phyloP scores from a whole-genome alignment of 768 basidiomycete species.

The Boletus bicolor region DNA sequence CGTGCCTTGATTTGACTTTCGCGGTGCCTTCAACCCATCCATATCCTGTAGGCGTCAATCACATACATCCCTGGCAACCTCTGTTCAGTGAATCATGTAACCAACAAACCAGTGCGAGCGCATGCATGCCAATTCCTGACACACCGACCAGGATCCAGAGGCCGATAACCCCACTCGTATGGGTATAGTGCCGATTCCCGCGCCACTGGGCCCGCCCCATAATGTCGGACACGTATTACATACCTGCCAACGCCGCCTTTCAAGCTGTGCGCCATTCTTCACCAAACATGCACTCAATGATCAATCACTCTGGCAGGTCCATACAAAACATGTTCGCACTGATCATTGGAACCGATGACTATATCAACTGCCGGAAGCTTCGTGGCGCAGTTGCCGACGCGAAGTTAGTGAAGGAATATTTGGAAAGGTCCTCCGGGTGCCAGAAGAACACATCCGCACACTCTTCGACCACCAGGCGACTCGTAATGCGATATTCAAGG shows the following conservation, averaged over 20 bases:
- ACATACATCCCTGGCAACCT: neutral
- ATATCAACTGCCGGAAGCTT: conserved; percentile 30
- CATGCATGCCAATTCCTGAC: neutral
- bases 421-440: conserved; percentile 32
- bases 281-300: neutral
- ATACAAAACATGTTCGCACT: conserved; percentile 31
- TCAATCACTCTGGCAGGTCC: neutral
- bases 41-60: neutral
- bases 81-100: neutral
- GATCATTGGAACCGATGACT: conserved; percentile 44
- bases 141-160: neutral
- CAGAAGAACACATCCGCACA: conserved; percentile 32
- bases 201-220: too few species aligned
- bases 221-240: too few species aligned
- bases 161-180: neutral
- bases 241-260: too few species aligned
- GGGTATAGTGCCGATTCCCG: too few species aligned
- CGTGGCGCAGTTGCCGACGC: conserved; percentile 40
- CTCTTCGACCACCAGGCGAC: conserved; percentile 40
- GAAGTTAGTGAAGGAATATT: conserved; percentile 34
- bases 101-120: neutral
- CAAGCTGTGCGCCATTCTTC: neutral
- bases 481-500: conserved; percentile 33
- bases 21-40: neutral
- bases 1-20: neutral